phyloP scores from a whole-genome alignment of 306 rosid species.

The Arachis stenosperma region DNA sequence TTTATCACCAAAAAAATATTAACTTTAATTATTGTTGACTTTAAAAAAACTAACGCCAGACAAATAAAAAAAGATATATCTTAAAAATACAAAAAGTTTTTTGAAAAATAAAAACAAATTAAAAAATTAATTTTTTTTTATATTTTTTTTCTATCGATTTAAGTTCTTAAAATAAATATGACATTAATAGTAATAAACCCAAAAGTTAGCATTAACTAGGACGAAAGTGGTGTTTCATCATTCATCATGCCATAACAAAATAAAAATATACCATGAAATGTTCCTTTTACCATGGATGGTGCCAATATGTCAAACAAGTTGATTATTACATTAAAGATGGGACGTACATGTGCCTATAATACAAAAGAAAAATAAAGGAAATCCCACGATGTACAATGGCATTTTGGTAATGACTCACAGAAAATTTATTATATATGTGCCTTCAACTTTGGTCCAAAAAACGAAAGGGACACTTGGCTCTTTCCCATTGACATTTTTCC shows the following conservation, averaged over 20 bases:
- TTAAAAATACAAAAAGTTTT: too few species aligned
- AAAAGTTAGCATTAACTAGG: neutral
- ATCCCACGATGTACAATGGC: conserved; percentile 11
- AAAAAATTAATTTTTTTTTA: too few species aligned
- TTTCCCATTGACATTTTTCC: conserved; percentile 15
- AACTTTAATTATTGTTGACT: too few species aligned
- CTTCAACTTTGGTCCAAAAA: conserved; percentile 43
- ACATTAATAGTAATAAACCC: neutral
- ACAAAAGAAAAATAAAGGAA: neutral
- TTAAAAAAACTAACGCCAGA: too few species aligned
- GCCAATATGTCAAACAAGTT: neutral
- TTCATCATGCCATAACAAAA: neutral
- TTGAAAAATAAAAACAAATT: too few species aligned
- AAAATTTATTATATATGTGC: conserved; percentile 9
- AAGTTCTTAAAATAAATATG: too few species aligned
- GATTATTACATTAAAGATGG: conserved; percentile 36
- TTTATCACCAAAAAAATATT: too few species aligned
- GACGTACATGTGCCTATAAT: conserved; percentile 21
- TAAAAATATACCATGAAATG: neutral
- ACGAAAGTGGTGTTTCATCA: neutral
- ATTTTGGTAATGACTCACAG: conserved; percentile 23
- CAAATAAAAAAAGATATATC: too few species aligned
- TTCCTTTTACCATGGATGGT: conserved; percentile 21
- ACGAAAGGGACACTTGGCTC: conserved; percentile 11
- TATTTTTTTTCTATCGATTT: too few species aligned